Conservation (phyloP, 2,329 filamentous ascomycete species). For the Penicillium sp. region DNA sequence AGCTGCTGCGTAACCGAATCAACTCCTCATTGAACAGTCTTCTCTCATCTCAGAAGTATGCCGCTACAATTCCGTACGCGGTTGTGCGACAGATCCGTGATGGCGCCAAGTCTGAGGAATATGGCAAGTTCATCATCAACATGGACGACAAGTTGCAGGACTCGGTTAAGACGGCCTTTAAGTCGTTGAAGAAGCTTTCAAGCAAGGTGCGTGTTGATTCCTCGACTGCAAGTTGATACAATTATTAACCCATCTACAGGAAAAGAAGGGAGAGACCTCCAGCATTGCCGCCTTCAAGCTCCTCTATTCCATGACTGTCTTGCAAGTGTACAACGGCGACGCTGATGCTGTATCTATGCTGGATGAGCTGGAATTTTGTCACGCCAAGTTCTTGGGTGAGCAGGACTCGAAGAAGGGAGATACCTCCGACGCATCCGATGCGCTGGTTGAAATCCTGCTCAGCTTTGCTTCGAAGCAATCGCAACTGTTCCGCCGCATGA, state of each 20-base stretch:
- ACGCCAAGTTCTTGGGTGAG: slow-evolving; percentile 57
- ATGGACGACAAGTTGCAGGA: slow-evolving; percentile 47
- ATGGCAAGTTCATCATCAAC: slow-evolving; percentile 47
- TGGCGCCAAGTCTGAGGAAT: slow-evolving; percentile 34
- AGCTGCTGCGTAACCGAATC: slow-evolving; percentile 54
- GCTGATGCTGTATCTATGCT: slow-evolving; percentile 79
- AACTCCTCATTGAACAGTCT: slow-evolving; percentile 55
- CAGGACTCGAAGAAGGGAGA: slow-evolving; percentile 55
- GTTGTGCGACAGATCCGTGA: slow-evolving; percentile 44
- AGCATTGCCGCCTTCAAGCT: slow-evolving; percentile 67
- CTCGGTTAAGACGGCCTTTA: slow-evolving; percentile 44
- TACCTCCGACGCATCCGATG: slow-evolving; percentile 56
- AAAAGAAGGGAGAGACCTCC: slow-evolving; percentile 46
- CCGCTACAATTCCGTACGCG: slow-evolving; percentile 38
- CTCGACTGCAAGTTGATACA: background rate
- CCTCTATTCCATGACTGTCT: slow-evolving; percentile 76
- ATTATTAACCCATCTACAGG: slow-evolving; percentile 43
- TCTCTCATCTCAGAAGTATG: slow-evolving; percentile 41
- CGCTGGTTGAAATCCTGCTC: slow-evolving; percentile 83
- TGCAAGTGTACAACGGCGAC: slow-evolving; percentile 89
- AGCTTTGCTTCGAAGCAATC: slow-evolving; percentile 85
- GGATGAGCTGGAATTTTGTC: slow-evolving; percentile 75
- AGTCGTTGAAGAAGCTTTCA: slow-evolving; percentile 38
- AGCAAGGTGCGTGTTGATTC: slow-evolving; percentile 37
- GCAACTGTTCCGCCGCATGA: slow-evolving; percentile 77